Evolutionary conservation across 78 protist genomes (phyloP).

Genomic region (Dictyostelium purpureum): DNA sequence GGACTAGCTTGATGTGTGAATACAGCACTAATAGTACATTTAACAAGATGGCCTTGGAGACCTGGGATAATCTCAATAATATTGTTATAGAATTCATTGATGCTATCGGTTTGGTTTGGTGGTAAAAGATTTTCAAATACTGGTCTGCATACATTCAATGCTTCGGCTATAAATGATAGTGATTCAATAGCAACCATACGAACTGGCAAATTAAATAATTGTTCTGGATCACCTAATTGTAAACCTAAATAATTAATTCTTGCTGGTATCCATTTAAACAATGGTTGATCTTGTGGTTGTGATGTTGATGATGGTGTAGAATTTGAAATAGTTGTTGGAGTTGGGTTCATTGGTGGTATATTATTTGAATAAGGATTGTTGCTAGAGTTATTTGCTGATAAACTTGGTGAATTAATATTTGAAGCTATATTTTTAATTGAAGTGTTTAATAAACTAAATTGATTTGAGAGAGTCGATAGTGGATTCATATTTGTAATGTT

Average conservation of each 20-base stretch:
- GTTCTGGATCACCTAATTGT: constrained; percentile 51
- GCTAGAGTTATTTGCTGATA: background rate
- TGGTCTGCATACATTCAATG: constrained; percentile 27
- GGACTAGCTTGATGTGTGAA: constrained; percentile 48
- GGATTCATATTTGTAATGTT: background rate
- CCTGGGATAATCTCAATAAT: constrained; percentile 48
- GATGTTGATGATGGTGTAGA: background rate
- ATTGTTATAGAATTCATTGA: constrained; percentile 23
- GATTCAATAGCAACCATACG: constrained; percentile 62
- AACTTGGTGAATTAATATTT: constrained; percentile 7
- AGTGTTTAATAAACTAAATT: constrained; percentile 6
- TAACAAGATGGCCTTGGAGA: constrained; percentile 43
- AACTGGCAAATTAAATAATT: constrained; percentile 57
- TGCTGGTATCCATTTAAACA: constrained; percentile 34
- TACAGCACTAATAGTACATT: constrained; percentile 19
- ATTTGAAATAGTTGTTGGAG: background rate
- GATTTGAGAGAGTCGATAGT: constrained; percentile 16
- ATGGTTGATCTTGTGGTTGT: background rate
- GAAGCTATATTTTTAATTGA: constrained; percentile 35
- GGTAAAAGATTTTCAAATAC: constrained; percentile 44
- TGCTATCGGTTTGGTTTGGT: constrained; percentile 52
- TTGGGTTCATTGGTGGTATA: too few species aligned
- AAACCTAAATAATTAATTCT: constrained; percentile 6
- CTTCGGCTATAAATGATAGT: constrained; percentile 13
- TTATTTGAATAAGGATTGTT: background rate